Percentiles rank a stretch among this genome's conserved stretches.
phyloP scores from a whole-genome alignment of 306 rosid genomes.

The Cucurbita argyrosperma region DNA sequence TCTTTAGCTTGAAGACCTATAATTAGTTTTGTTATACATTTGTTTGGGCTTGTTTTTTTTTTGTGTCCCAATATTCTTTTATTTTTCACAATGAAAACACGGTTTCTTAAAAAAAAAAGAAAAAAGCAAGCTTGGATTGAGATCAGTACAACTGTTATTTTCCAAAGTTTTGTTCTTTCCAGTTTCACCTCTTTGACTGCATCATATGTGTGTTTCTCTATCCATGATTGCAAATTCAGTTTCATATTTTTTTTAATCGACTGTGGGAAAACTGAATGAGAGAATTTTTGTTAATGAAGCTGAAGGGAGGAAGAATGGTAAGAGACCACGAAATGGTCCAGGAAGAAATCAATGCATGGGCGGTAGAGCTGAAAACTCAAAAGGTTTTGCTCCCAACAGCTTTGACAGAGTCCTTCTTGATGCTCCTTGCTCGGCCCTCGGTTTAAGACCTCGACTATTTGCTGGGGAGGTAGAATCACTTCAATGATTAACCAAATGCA shows the following conservation, averaged over 20 bases:
- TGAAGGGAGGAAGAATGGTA: constrained; percentile 48
- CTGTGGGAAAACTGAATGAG: constrained; percentile 29
- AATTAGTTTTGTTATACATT: not conserved
- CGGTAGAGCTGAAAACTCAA: constrained; percentile 60
- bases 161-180: not conserved
- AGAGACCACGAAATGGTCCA: constrained; percentile 60
- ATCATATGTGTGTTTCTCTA: not conserved
- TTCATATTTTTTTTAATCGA: constrained; percentile 21
- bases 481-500: not conserved
- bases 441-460: constrained; percentile 86
- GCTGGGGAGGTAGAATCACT: constrained; percentile 59
- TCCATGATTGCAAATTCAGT: not conserved
- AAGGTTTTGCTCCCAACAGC: constrained; percentile 74
- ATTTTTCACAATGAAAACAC: not conserved
- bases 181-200: not conserved
- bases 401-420: constrained; percentile 97
- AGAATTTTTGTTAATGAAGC: constrained; percentile 54
- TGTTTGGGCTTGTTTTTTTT: too few relatives aligned
- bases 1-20: not conserved
- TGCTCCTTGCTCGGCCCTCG: constrained; percentile 97
- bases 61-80: not conserved
- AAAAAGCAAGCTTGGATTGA: not conserved
- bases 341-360: constrained; percentile 74
- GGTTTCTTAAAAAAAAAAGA: too few relatives aligned
- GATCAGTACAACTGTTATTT: not conserved